Evolutionary conservation across 345 rosid species (phyloP), one percentile per base, ranked within the genome.

Genomic region (Eutrema heterophyllum): DNA sequence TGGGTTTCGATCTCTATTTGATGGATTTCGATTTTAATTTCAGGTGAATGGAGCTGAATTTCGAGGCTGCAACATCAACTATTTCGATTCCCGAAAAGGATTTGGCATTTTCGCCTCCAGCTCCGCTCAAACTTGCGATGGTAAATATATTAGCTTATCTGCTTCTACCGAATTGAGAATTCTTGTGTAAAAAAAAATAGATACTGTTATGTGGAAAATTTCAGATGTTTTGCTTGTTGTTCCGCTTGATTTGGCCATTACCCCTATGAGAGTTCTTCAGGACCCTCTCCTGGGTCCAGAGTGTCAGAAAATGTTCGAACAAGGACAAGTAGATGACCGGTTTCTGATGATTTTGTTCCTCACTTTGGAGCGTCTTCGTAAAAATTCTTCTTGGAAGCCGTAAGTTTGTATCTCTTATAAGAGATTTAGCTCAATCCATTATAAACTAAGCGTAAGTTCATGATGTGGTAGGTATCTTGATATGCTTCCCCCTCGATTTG

Each of bases 201-300:
- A 18, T 18, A 30, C 33, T 5, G 33, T 18, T 30, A 2, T 43
- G 4, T 44, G 64, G 62, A 61, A 67, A 26, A 21, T 14, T 43
- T 72, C 90, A 91, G 98, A 91, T 50, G 87, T 89, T 51, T 77
- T 89, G 52, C 71, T 93, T 21, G 89, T 88, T 70, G 94, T 88
- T 85, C 96, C 97, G 5, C 86, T 91, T 50, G 83, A 86, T 80
- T 81, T 93, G 73, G 93, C 95, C 16, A 91, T 93, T 71, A 91
- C 98, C 46, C 98, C 98, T 4, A 94, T 94, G 98, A 88, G 96
- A 59, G 98, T 91, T 43, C 69, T n/a, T n/a, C n/a, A n/a, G n/a
- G n/a, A n/a, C n/a, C 93, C 98, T 79, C 85, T 87, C 59, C 62
- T 89, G 45, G 97, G 98, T 68, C 88, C 91, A 15, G 91, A 89